Base-by-base conservation (phyloP, 495 filamentous ascomycete species). In the Aspergillus sclerotiicarbonarius region DNA sequence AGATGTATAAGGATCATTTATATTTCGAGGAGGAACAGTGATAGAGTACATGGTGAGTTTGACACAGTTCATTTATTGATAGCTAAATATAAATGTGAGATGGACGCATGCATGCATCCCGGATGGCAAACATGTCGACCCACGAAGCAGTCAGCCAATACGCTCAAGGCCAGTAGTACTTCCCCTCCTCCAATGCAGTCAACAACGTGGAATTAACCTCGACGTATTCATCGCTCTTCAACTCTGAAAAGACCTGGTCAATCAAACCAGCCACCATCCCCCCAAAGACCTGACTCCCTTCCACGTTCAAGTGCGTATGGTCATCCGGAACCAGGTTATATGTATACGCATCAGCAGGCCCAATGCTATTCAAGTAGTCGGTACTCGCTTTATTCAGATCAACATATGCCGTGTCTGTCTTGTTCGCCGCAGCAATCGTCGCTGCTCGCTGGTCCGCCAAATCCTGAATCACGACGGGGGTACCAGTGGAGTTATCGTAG, bases 231-330 rank as follows among this genome's bases (percentile, higher is more conserved):
- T 58, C 51, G 8, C 32, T n/a, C 16, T 58, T 53, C 53, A 78
- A 41, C 15, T 53, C 45, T 0, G 67, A 58, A 13, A 56, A 58
- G 4, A 58, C 60, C 31, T 59, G 55, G 0, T 60, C 51, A 47
- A 81, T 64, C 50, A 83, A 59, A 53, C 70, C 65, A 0, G 70
- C 72, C 41, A 81, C 69, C 58, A 82, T 69, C 2, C 72, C 71
- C 0, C 78, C 79, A 63, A 82, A 82, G 9, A 82, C 71, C 3
- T 72, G 51, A 7, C 62, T 67, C 0, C 78, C 79, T 32, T 59
- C 58, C 2, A 50, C 51, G 54, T 80, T 82, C 32, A 82, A 57
- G 67, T 82, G 79, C 7, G 80, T 81, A 47, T 69, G 62, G 39
- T 82, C 80, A 8, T 43, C 59, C 30, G 59, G 20, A 19, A 49